Evolutionary conservation across 805 yeast species (phyloP), one percentile per base, ranked within the genome.

Genomic region (Saccharomycopsis babjevae): DNA sequence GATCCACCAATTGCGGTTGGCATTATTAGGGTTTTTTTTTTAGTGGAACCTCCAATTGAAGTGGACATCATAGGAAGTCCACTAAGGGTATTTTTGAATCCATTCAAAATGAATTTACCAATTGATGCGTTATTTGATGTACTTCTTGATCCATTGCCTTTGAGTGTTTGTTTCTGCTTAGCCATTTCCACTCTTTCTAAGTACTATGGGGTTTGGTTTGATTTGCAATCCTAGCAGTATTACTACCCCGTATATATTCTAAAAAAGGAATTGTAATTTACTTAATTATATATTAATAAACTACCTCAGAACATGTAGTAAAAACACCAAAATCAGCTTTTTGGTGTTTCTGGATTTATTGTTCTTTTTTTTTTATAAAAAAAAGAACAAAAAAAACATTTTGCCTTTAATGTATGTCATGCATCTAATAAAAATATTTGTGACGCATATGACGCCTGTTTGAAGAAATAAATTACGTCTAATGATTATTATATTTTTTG

Each of bases 1-100:
- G 60, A 56, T 25, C 65, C 65, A 2, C 65, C 65, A n/a, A 63
- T 64, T n/a, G 61, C 61, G 4, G 59, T 61, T 7, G 63, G 61
- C 34, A 32, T 57, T 28, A 63, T 64, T 15, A 46, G 28, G 5
- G 52, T 22, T 46, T 18, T 46, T 32, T 46, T 20, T 46, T 46
- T 46, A 2, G 52, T 13, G 7, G 25, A n/a, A 22, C 25, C 22
- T 15, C 52, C 52, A 11, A 28, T 46, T 46, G 52, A 46, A 15
- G 25, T 46, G 28, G 22, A 46, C n/a, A 46, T 46, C 16, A 25
- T 20, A 22, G 52, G 52, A 22, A 46, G 15, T 8, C 25, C 52
- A 46, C 52, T 22, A 13, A 46, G 16, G 10, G 52, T 46, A 25
- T 25, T 46, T 22, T 22, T 46, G 32, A 46, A 46, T n/a, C 52